A percentile compares a stretch with the other conserved stretches of the same genome.
These are phyloP conservation scores for Lichtheimia ornata DNA, from an alignment of 371 early-diverging fungal species.

Conservation along the genomic window DNA sequence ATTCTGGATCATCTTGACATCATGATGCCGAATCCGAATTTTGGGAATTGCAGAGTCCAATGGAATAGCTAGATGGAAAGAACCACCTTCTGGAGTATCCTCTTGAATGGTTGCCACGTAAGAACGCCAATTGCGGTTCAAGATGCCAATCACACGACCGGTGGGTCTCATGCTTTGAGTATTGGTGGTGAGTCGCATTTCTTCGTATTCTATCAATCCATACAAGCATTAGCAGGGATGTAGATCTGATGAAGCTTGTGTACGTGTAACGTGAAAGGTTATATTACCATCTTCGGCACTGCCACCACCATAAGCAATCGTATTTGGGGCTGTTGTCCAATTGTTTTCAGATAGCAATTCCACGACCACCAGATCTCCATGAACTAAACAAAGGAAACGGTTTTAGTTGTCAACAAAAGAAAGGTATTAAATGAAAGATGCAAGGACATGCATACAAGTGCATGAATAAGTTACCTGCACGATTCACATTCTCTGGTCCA, in stretches of 20 bases:
- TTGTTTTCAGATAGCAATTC: constrained; percentile 66
- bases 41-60: constrained; percentile 86
- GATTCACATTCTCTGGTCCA: constrained; percentile 75
- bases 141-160: constrained; percentile 79
- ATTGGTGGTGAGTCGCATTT: constrained; percentile 7
- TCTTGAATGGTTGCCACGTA: constrained; percentile 86
- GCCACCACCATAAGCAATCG: constrained; percentile 51
- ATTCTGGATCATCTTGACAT: constrained; percentile 66
- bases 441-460: neutral
- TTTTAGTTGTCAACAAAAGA: neutral
- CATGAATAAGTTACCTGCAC: constrained; percentile 57
- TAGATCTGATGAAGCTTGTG: too few relatives aligned
- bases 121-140: constrained; percentile 88
- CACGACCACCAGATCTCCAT: constrained; percentile 85
- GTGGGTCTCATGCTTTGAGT: constrained; percentile 39
- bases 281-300: constrained; percentile 44
- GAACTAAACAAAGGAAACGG: constrained; percentile 37
- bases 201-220: constrained; percentile 14
- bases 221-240: constrained; percentile 1
- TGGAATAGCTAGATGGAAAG: constrained; percentile 77
- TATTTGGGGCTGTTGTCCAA: constrained; percentile 58
- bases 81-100: constrained; percentile 58
- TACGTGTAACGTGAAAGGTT: too few relatives aligned
- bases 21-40: constrained; percentile 87
- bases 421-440: constrained; percentile 1